A percentile compares a stretch with the other conserved stretches of the same genome.
phyloP scores from a whole-genome alignment of 2,329 filamentous ascomycete species.

The Phyllosticta paracitricarpa region DNA sequence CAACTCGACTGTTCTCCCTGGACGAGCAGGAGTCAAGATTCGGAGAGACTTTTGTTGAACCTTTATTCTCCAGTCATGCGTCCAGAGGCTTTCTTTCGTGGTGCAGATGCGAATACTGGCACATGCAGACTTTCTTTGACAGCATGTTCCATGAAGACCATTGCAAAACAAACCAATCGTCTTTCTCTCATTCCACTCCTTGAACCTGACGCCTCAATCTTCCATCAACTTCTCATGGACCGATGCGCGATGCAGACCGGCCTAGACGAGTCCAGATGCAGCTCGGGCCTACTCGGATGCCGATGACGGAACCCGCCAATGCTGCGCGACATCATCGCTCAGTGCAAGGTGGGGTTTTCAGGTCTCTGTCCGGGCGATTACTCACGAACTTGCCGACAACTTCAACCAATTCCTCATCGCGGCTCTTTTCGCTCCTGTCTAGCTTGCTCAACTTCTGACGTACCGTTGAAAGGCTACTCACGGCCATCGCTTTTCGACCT shows the following conservation, averaged over 20 bases:
- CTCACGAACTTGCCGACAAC: conserved; percentile 7
- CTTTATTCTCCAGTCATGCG: neutral
- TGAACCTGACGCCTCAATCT: neutral
- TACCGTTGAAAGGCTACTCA: neutral
- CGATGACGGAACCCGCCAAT: conserved; percentile 6
- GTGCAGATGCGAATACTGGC: neutral
- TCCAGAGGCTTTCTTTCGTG: neutral
- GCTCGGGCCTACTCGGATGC: conserved; percentile 2
- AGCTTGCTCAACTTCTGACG: neutral
- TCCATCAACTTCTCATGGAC: neutral
- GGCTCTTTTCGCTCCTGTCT: neutral
- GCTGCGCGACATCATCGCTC: neutral
- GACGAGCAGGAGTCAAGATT: neutral
- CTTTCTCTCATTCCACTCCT: neutral
- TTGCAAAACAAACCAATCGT: neutral
- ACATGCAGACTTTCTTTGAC: neutral
- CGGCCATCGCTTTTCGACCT: neutral
- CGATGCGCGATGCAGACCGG: neutral
- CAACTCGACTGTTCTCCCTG: neutral
- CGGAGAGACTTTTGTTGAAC: neutral
- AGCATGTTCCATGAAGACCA: neutral
- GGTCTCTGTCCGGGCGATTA: conserved; percentile 6
- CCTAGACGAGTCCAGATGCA: neutral
- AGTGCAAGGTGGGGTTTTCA: conserved; percentile 3
- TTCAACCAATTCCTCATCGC: conserved; percentile 2